A percentile compares a stretch with the other conserved stretches of the same genome.
These are phyloP conservation scores for Gracilaria vermiculophylla DNA, from an alignment of 23 red algal species.

Conservation along the genomic window DNA sequence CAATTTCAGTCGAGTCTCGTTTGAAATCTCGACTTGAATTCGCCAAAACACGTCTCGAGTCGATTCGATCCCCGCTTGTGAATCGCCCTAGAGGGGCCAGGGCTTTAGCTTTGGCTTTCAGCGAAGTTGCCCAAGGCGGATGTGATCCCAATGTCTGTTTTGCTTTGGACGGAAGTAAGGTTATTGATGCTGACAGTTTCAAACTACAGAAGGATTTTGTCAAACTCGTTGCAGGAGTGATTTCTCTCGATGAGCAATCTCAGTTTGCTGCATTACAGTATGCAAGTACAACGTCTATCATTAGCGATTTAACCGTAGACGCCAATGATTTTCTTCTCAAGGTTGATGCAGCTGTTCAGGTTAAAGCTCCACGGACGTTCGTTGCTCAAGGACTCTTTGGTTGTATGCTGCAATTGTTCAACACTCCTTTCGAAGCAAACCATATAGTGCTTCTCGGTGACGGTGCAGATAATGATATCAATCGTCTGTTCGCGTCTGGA, in stretches of 20 bases:
- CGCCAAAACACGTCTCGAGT: not conserved
- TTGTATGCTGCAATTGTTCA: not conserved
- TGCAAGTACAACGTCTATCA: not conserved
- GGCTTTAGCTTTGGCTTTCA: not conserved
- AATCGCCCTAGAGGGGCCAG: not conserved
- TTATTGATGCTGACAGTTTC: not conserved
- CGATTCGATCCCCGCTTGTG: not conserved
- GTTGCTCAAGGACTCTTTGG: not conserved
- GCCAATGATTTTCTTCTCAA: slow-evolving; percentile 17
- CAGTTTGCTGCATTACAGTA: slow-evolving; percentile 29
- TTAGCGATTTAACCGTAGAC: not conserved
- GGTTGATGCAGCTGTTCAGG: not conserved
- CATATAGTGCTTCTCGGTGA: slow-evolving; percentile 27
- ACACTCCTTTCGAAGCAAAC: not conserved
- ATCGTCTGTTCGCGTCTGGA: not conserved
- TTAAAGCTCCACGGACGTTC: not conserved
- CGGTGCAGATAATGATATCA: not conserved
- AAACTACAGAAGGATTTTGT: slow-evolving; percentile 27
- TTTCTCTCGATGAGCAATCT: slow-evolving; percentile 20
- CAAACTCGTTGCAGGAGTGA: not conserved
- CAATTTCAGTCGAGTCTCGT: not conserved
- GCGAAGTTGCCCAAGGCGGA: slow-evolving; percentile 4
- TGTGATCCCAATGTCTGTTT: slow-evolving; percentile 33
- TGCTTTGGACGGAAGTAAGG: not conserved
- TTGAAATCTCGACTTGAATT: not conserved